Evolutionary conservation across 345 rosid species (phyloP), one percentile per base, ranked within the genome.

Genomic region (Mallotus nudiflorus): DNA sequence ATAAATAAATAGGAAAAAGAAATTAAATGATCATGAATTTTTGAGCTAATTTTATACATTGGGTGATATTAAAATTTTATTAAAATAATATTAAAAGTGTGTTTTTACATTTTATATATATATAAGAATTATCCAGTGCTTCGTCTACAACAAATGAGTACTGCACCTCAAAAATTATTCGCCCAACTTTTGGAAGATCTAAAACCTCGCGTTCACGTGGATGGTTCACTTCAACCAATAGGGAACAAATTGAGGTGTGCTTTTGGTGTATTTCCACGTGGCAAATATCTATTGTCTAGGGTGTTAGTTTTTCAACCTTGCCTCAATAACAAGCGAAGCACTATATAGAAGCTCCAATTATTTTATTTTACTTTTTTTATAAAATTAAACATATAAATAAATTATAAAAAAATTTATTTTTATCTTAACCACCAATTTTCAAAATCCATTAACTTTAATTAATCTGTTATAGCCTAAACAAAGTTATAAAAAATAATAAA

Each of bases 151-250:
- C 3, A 6, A 1, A 62, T 1, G 0, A 8, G 5, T 1, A 40
- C 11, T 12, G 49, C 46, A 39, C 65, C 48, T 37, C 16, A 6
- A 37, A 35, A 8, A 9, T 35, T n/a, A n/a, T n/a, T n/a, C 69
- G 48, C 56, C 29, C 16, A 0, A 46, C 27, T 10, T 11, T n/a
- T 27, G 0, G 51, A 49, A 18, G 19, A 42, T 33, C 50, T 70
- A 50, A 57, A 59, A 2, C 18, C 73, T 15, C 0, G 53, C 28
- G 13, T 28, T 20, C 72, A 69, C 56, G 72, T 69, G 52, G 46
- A 66, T 20, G 62, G 49, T 19, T 25, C 8, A n/a, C 0, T 40
- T 57, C 42, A 15, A 19, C 40, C 39, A 56, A 12, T 3, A 42
- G 11, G 46, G 13, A 42, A 42, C 2, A 12, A 18, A 12, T 42